Evolutionary conservation across 495 filamentous ascomycete species (phyloP).

Genomic region (Bathelium albidoporum): DNA sequence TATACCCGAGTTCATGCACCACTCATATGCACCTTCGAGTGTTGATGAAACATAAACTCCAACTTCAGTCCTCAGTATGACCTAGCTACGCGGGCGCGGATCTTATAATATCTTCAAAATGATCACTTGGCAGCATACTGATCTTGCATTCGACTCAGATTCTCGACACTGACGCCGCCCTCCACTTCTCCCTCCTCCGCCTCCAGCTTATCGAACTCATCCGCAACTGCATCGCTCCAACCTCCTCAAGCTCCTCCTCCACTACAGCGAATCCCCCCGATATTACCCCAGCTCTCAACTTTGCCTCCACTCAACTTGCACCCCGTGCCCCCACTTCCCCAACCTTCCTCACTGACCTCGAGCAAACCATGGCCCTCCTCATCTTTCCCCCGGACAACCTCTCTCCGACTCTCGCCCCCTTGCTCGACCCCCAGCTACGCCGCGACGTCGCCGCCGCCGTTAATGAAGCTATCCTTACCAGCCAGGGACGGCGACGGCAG

Average conservation of each 20-base stretch:
- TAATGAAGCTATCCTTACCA: conserved; percentile 74
- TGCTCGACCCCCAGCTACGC: conserved; percentile 75
- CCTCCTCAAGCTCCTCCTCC: conserved; percentile 32
- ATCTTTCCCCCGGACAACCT: conserved; percentile 75
- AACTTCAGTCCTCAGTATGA: conserved; percentile 95
- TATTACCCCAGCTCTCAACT: conserved; percentile 71
- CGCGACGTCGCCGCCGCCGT: conserved; percentile 69
- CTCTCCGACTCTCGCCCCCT: conserved; percentile 58
- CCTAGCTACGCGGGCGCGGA: conserved; percentile 34
- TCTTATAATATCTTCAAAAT: no score
- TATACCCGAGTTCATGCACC: conserved; percentile 97
- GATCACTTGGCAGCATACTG: not conserved
- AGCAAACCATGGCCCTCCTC: conserved; percentile 83
- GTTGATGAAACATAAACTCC: conserved; percentile 84
- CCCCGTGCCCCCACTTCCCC: conserved; percentile 75
- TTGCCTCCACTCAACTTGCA: conserved; percentile 77
- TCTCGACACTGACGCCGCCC: conserved; percentile 67
- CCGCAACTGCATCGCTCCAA: conserved; percentile 52
- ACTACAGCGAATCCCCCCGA: conserved; percentile 36
- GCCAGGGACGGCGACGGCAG: conserved; percentile 60
- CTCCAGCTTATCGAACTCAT: conserved; percentile 93
- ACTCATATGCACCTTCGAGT: conserved; percentile 83
- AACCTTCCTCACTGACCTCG: conserved; percentile 76
- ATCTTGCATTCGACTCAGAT: conserved; percentile 46
- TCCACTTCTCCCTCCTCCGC: conserved; percentile 86